Conservation (phyloP, 495 filamentous ascomycete genomes). For the Lophiostoma macrostomum region DNA sequence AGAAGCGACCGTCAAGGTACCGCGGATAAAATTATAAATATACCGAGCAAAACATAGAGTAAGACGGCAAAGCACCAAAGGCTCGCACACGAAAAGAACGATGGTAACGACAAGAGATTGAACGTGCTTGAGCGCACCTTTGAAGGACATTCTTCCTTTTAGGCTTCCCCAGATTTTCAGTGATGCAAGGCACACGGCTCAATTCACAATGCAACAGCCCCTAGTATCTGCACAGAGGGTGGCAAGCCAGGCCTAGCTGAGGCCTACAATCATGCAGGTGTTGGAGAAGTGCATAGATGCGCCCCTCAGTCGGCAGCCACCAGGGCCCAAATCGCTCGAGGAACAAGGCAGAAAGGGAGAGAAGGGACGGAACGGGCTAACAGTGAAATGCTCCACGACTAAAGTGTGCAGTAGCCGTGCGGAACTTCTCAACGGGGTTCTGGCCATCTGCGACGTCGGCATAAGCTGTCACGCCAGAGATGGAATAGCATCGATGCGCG, state of each 20-base stretch:
- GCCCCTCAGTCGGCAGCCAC: no score
- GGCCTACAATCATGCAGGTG: conserved; percentile 2
- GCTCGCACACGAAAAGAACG: conserved; percentile 10
- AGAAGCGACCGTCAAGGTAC: background rate
- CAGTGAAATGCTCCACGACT: background rate
- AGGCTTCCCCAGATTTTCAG: conserved; percentile 27
- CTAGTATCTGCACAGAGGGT: background rate
- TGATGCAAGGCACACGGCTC: conserved; percentile 13
- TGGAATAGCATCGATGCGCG: conserved; percentile 2
- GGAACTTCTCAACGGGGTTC: background rate
- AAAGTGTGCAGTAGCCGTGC: conserved; percentile 7
- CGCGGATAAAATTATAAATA: conserved; percentile 2
- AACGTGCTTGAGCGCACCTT: conserved; percentile 5
- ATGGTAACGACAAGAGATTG: conserved; percentile 3
- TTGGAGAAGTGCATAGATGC: conserved; percentile 4
- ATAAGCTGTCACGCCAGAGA: conserved; percentile 4
- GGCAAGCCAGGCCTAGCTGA: conserved; percentile 4
- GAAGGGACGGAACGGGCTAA: conserved; percentile 3
- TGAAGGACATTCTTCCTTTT: conserved; percentile 31
- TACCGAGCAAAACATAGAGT: conserved; percentile 1
- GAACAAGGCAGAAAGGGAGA: background rate
- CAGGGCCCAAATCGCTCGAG: no score
- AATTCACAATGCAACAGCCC: conserved; percentile 3
- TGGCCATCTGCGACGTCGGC: conserved; percentile 10
- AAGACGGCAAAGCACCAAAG: no score